Evolutionary conservation across 2,329 filamentous ascomycete genomes (phyloP), one percentile per base, ranked within the genome.

Genomic region (Pseudogymnoascus sp.): DNA sequence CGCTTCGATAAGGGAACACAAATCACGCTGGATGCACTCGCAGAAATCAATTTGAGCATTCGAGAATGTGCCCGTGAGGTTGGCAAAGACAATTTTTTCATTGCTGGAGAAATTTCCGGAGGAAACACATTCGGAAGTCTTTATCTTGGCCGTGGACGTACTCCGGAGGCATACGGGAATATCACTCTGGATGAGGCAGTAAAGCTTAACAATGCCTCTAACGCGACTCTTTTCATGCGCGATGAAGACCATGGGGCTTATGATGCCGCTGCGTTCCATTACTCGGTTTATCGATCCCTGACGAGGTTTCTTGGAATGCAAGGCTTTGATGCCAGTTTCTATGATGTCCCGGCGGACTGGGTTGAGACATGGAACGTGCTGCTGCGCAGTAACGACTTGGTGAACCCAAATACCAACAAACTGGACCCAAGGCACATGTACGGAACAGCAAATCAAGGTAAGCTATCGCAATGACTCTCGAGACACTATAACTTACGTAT

Each of bases 1-100:
- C 81, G 85, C 61, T 85, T 86, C 72, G 85, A 88, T 74, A 88
- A 88, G 71, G 85, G 84, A 1, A 82, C 83, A 21, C 85, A 87
- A 68, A 80, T 83, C 11, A 87, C 85, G 0, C 79, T 87, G 4
- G 85, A 88, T 68, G 79, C 84, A 0, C 77, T 85, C 64, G 84
- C 79, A 5, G 79, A 82, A 41, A 87, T 84, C 71, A 83, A 83
- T 18, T 73, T 77, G 23, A 78, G 79, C 6, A 82, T 86, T 69
- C 78, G 85, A 43, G 75, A 80, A 58, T 88, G 85, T 70, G 85
- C 85, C 14, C 71, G 74, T 5, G 72, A 74, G 18, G 74, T 81
- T 33, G 82, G 83, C 49, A 88, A 88, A 70, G 69, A 81, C 0
- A 88, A 88, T 69, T 88, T 88, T 70, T 84, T 86, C 68, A 76